Base-by-base conservation (phyloP, 2,329 filamentous ascomycete genomes). In the Cladophialophora immunda region DNA sequence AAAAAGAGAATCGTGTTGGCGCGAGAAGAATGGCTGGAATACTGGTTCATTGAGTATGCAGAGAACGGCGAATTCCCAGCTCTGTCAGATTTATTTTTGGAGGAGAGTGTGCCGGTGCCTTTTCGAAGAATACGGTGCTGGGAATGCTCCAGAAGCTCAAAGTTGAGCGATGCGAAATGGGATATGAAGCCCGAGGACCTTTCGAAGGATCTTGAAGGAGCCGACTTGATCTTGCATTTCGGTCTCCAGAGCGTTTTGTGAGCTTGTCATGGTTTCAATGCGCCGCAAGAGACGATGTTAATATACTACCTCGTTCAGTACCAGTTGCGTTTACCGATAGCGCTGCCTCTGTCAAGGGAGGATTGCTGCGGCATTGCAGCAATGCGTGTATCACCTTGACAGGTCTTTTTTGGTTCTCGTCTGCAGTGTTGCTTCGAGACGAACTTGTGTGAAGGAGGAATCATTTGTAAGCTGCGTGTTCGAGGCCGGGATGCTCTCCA, bases 11-110 rank as follows among this genome's bases (percentile, higher is more conserved):
- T 80, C 54, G 77, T 83, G 5, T 73, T 81, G 58, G 76, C 80
- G 17, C 78, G 80, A 9, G 74, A 77, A 0, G 75, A 80, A 68
- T 83, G 81, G 80, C 73, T 81, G 22, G 81, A 82, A 67, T 76
- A 73, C 73, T 76, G 74, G 59, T 13, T 6, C 9, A 36, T 61
- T 4, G 29, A 32, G 29, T 32, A 6, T 30, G n/a, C n/a, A n/a
- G 13, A 2, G 22, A 15, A 22, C 19, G 17, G 17, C 50, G 22
- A 54, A 19, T 45, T 45, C 17, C n/a, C n/a, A n/a, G n/a, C n/a
- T n/a, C n/a, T n/a, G n/a, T n/a, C n/a, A n/a, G n/a, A n/a, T n/a
- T 19, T 5, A 19, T 45, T 6, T 45, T 45, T 22, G 38, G 17
- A 8, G 45, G 4, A 6, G 19, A 25, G 22, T 50, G 8, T 4